Evolutionary conservation across 169 alveolate species (phyloP), one percentile per base, ranked within the genome.

Genomic region (Plasmodium gonderi): DNA sequence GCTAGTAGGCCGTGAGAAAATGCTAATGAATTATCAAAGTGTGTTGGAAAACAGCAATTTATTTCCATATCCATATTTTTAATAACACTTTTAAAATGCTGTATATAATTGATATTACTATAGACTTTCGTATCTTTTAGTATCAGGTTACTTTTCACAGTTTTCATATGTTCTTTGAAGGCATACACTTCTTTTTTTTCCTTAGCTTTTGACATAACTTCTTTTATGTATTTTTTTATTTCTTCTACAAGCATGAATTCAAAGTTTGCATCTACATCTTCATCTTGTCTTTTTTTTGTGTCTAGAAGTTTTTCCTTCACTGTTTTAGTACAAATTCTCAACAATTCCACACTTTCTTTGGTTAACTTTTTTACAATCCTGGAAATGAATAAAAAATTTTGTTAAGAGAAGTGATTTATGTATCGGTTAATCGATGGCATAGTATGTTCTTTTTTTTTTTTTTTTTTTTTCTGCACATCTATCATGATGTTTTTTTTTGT

Each of bases 1-100:
- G 92, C 92, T 1, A 83, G 65, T 1, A 83, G 54, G 5, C 92
- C 92, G 29, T 83, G 92, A 7, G 83, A 83, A 74, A 83, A 83
- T 4, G 92, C 92, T 8, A 83, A 29, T 2, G 92, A 72, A 44
- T 83, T 83, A 83, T 83, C 92, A 47, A 83, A 83, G 44, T 83
- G 83, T 0, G 92, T 83, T 23, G 92, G 92, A 7, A 83, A 33
- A 12, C 40, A 72, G 6, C 81, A 83, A 7, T 83, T 83, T 9
- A 83, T 69, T 68, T 83, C 92, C 42, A 26, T 72, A 2, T 83
- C 76, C 3, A 83, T 69, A n/a, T 69, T 74, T 83, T 72, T 83
- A 44, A 69, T 44, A 1, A 83, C 31, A 20, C 83, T 45, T 20
- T 83, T 44, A 36, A 83, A 83, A 72, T 83, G 82, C 7, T 31